phyloP scores from a whole-genome alignment of 1,284 basidiomycete genomes.

The Apiotrichum akiyoshidainum region DNA sequence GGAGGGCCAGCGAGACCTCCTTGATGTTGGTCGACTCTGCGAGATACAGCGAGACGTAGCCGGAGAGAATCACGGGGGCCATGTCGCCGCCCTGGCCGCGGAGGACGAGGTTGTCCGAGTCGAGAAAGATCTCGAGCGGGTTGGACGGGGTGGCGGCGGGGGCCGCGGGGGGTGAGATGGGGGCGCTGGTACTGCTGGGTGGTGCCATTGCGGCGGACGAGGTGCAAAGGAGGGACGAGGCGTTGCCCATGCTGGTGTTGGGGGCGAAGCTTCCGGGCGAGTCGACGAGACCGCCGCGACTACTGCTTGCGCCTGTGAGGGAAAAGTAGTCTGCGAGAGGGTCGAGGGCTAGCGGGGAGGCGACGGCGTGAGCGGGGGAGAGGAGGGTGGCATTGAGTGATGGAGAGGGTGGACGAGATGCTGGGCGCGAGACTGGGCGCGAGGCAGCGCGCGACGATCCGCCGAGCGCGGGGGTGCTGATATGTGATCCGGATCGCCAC shows the following conservation, averaged over 20 bases:
- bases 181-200: not conserved
- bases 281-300: not conserved
- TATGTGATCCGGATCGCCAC: not conserved
- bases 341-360: conserved; percentile 16
- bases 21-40: conserved; percentile 76
- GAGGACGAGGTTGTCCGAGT: conserved; percentile 65
- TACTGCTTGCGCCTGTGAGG: not conserved
- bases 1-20: conserved; percentile 77
- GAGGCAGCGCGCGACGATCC: not conserved
- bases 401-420: conserved; percentile 7
- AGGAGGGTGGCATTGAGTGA: not conserved
- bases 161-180: not conserved
- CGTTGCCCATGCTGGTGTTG: conserved; percentile 8
- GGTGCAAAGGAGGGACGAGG: conserved; percentile 1
- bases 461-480: not conserved
- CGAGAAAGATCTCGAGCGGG: conserved; percentile 69
- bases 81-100: conserved; percentile 78
- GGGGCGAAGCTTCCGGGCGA: not conserved
- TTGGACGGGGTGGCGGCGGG: not conserved
- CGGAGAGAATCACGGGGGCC: conserved; percentile 63
- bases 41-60: conserved; percentile 73
- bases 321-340: conserved; percentile 27
- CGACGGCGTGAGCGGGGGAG: conserved; percentile 5
- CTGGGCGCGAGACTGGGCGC: conserved; percentile 3
- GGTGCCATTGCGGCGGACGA: not conserved